These are phyloP conservation scores for Mortierella polycephala DNA, from an alignment of 371 early-diverging fungal genomes.

Conservation along the genomic window DNA sequence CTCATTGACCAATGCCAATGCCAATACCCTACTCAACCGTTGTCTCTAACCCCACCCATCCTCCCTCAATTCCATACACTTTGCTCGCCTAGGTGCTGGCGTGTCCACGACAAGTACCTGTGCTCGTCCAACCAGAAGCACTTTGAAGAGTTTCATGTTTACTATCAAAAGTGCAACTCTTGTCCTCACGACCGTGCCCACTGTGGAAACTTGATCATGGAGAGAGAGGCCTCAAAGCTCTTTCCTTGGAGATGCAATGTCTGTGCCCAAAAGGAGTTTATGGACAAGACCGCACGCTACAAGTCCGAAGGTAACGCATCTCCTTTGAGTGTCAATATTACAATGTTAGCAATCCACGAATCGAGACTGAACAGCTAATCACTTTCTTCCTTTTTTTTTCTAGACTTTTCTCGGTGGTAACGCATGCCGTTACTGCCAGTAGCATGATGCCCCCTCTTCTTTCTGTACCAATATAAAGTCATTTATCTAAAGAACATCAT, in stretches of 20 bases:
- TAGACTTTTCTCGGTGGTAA: constrained; percentile 50
- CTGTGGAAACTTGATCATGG: constrained; percentile 49
- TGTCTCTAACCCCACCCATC: background rate
- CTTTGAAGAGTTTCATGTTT: constrained; percentile 52
- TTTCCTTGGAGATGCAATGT: constrained; percentile 52
- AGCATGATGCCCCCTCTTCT: too few relatives aligned
- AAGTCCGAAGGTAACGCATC: constrained; percentile 39
- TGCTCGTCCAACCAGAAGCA: constrained; percentile 46
- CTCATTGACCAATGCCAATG: background rate
- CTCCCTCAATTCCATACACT: background rate
- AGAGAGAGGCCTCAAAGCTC: constrained; percentile 50
- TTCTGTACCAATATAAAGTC: too few relatives aligned
- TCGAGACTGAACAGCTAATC: background rate
- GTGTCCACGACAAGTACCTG: constrained; percentile 52
- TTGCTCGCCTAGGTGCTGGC: constrained; percentile 36
- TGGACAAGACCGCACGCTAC: constrained; percentile 48
- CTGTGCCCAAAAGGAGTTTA: constrained; percentile 50
- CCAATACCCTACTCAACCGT: background rate
- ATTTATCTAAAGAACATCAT: too few relatives aligned
- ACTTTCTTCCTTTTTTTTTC: background rate
- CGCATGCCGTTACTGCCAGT: background rate
- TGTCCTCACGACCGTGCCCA: constrained; percentile 53
- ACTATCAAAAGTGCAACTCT: constrained; percentile 55
- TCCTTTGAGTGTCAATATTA: background rate
- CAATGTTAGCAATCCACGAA: background rate